Conservation (phyloP, 2,329 filamentous ascomycete species). For the Fusarium sp. region DNA sequence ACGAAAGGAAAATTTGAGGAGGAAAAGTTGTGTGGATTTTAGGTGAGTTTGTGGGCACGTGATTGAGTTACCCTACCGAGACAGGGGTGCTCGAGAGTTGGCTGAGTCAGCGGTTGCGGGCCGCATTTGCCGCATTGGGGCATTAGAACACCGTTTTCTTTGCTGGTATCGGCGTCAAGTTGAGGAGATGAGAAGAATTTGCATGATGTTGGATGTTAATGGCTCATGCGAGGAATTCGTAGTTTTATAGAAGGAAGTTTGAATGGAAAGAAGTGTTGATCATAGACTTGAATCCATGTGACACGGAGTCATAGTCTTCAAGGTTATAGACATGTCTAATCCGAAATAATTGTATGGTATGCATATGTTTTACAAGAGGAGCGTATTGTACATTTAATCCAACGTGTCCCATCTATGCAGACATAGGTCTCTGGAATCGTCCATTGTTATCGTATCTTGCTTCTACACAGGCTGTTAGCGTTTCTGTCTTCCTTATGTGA, state of each 20-base stretch:
- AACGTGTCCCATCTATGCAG: slow-evolving; percentile 36
- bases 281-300: background rate
- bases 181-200: background rate
- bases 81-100: background rate
- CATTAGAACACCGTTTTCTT: background rate
- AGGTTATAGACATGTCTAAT: background rate
- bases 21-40: slow-evolving; percentile 43
- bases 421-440: slow-evolving; percentile 52
- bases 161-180: background rate
- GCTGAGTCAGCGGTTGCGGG: slow-evolving; percentile 1
- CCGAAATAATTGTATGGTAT: slow-evolving; percentile 6
- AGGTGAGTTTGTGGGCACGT: slow-evolving; percentile 45
- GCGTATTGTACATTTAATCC: slow-evolving; percentile 32
- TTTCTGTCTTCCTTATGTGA: background rate
- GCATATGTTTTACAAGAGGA: slow-evolving; percentile 27
- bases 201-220: background rate
- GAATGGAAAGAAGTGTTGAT: background rate
- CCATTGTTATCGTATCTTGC: slow-evolving; percentile 59
- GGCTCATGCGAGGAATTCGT: background rate
- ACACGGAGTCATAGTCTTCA: background rate
- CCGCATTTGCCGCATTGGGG: slow-evolving; percentile 14
- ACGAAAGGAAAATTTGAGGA: slow-evolving; percentile 4
- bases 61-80: slow-evolving; percentile 33
- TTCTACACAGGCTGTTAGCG: slow-evolving; percentile 53
- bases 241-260: too few species aligned